Base-by-base conservation (phyloP, 1,284 basidiomycete genomes). In the Bjerkandera adusta region DNA sequence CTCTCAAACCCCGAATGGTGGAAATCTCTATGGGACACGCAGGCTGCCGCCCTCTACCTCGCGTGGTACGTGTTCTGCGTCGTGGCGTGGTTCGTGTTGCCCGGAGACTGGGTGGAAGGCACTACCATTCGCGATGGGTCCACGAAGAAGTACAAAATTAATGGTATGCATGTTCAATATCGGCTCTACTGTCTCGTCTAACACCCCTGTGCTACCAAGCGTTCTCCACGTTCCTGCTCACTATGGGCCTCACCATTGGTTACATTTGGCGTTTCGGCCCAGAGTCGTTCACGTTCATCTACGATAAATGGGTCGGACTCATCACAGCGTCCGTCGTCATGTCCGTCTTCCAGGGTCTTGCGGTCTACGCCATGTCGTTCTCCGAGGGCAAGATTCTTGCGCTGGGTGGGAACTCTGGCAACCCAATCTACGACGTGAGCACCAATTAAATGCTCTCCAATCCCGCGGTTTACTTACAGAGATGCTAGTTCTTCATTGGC, bases 1-100 rank as follows among this genome's bases (percentile, higher is more conserved):
- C 57, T 89, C n/a, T 67, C 73, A 2, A 65, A 70, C 50, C 59
- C 68, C 3, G 61, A 70, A 10, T 92, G 80, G 77, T 90, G 87
- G 86, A 70, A 67, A 46, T 65, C 72, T 26, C 75, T 97, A 6
- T 94, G 87, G 81, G 93, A 97, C 61, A 79, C 79, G 0, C 71
- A 92, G 48, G 94, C 90, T 0, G 66, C 79, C 13, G 60, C 79
- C 22, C 76, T 90, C 25, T 99, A 98, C 70, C 66, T 88, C 44
- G 89, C 66, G 0, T 99, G 96, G 96, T 98, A 98, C 67, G 70
- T 81, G 13, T 99, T 89, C 68, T 87, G 81, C 53, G 81, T 98
- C 34, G 65, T 81, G 2, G 79, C 90, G 7, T 97, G 94, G 94
- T 73, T 71, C 7, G 60, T 95, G 27, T 70, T 99, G 5, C 97